A percentile compares a stretch with the other conserved stretches of the same genome.
phyloP scores from a whole-genome alignment of 2,329 filamentous ascomycete species.

The Xylaria arbuscula region DNA sequence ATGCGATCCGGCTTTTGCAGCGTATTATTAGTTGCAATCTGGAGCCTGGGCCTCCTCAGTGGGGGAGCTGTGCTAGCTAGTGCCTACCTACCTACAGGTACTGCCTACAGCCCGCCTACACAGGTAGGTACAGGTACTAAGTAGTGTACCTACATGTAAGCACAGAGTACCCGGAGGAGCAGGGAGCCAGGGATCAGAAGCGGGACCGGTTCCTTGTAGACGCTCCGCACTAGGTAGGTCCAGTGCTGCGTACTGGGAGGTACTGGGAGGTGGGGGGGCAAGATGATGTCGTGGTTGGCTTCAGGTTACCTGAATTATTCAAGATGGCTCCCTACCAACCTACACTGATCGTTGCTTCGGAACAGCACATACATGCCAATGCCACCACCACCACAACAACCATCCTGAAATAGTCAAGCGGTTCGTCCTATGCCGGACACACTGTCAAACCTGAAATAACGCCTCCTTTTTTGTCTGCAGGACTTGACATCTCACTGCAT shows the following conservation, averaged over 20 bases:
- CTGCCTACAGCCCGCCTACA: not conserved
- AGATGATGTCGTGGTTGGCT: constrained; percentile 34
- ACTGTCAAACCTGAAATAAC: constrained; percentile 11
- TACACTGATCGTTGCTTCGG: constrained; percentile 23
- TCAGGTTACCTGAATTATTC: constrained; percentile 12
- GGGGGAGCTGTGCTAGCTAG: not conserved
- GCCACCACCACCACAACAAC: not conserved
- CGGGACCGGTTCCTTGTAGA: constrained; percentile 11
- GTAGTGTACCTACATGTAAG: not conserved
- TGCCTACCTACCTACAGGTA: not conserved
- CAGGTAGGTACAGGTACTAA: not conserved
- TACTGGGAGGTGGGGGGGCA: constrained; percentile 14
- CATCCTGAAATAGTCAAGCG: constrained; percentile 11
- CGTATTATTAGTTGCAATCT: constrained; percentile 15
- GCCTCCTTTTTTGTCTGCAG: constrained; percentile 10
- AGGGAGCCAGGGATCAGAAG: constrained; percentile 4
- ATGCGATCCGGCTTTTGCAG: constrained; percentile 23
- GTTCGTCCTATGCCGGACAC: constrained; percentile 17
- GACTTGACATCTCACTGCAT: constrained; percentile 32
- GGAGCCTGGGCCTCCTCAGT: constrained; percentile 6
- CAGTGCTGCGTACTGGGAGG: not conserved
- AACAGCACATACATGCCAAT: constrained; percentile 11
- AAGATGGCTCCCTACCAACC: constrained; percentile 2
- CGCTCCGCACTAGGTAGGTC: constrained; percentile 6
- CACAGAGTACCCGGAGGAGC: not conserved